Evolutionary conservation across 805 yeast species (phyloP), one percentile per base, ranked within the genome.

Genomic region (Pichia occidentalis): DNA sequence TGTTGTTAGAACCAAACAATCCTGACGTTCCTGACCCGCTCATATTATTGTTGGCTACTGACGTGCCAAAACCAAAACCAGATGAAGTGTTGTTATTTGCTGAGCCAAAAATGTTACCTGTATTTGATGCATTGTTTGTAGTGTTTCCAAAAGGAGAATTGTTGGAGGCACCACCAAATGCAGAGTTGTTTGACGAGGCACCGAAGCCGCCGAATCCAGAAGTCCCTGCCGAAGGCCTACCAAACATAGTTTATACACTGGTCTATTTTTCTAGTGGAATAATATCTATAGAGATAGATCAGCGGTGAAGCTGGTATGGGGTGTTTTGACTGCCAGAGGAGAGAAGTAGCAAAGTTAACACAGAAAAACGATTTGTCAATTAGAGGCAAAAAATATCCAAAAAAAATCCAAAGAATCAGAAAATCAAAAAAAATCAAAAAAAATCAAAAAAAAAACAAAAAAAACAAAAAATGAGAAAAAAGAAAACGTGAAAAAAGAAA

Each of bases 191-290:
- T n/a, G n/a, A n/a, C 8, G 34, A 14, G 3, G 41, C 14, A 10
- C 48, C 48, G 37, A 45, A 45, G 2, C 77, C 77, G 10, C 77
- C 77, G 53, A 73, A 73, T 14, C 78, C 78, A 32, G 73, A 63
- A 16, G 61, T 53, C 11, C 64, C 57, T 21, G 47, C 40, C 17
- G 67, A 50, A 33, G 70, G 51, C 43, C 62, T 54, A 32, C 77
- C 75, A 61, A 73, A 73, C 77, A 73, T 64, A 29, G 36, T 20
- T 23, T 23, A 20, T 29, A 13, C 22, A 17, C 19, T 27, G 10
- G 9, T 27, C 12, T 17, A 8, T 9, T 9, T n/a, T n/a, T n/a
- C n/a, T n/a, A n/a, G n/a, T n/a, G n/a, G n/a, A n/a, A n/a, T n/a
- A n/a, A n/a, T n/a, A n/a, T n/a, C n/a, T n/a, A n/a, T n/a, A n/a